Base-by-base conservation (phyloP, 1,284 basidiomycete genomes). In the Volvariella volvacea region DNA sequence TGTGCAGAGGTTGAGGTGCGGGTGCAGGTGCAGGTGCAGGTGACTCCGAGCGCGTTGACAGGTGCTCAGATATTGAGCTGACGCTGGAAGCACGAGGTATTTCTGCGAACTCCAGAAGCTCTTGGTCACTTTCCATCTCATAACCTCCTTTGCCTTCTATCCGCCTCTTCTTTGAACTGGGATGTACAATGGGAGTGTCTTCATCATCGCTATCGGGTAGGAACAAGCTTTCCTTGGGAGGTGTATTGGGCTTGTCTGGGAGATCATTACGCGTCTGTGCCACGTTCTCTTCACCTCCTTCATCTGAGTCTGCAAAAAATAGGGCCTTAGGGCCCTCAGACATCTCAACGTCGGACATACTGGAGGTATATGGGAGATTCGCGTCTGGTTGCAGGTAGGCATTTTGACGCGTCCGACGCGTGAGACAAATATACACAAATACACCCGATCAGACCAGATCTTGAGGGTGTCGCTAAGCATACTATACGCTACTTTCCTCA, bases 121-220 rank as follows among this genome's bases (percentile, higher is more conserved):
- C 66, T 14, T 61, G 39, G 16, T 44, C 46, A 22, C 39, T 37
- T 19, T 32, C 31, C 8, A 16, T 21, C 3, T 31, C 28, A 10
- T 22, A 10, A 21, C 4, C 19, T 20, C 32, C 25, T 9, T 22
- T 7, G n/a, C 12, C 25, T n/a, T 32, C 22, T 3, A 39, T 4
- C 20, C 39, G 38, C 14, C 43, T n/a, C 28, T 41, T 66, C 64
- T 15, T 16, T 4, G 21, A 3, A 36, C 17, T 14, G 39, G 39
- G 33, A 46, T 19, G 19, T n/a, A 16, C 30, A 28, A 38, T 9
- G 31, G 30, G 43, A 28, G 42, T 38, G 17, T 60, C 62, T 10
- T 77, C 80, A 30, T 81, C 78, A 37, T 81, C 80, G 47, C 78
- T 81, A 44, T 73, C 74, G 0, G 71, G 67, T 39, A 81, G 62